Percentiles rank a stretch among this genome's conserved stretches.
phyloP scores from a whole-genome alignment of 2,329 filamentous ascomycete genomes.

The Nothopassalora personata region DNA sequence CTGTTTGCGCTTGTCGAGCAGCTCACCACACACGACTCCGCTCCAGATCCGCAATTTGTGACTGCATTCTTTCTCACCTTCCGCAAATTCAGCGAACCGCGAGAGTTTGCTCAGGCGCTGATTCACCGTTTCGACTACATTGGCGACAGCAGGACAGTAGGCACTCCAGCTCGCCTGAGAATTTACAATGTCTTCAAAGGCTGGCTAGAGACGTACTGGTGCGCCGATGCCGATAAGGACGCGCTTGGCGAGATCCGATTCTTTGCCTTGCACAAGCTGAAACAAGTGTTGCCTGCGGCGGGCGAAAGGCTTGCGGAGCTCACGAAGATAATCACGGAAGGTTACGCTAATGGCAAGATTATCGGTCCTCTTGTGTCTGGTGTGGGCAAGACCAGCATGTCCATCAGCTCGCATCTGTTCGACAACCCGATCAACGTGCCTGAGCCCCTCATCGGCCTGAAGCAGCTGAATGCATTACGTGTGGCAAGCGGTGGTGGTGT shows the following conservation, averaged over 20 bases:
- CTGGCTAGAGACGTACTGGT: slow-evolving; percentile 96
- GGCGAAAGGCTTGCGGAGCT: slow-evolving; percentile 77
- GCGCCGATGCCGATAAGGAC: slow-evolving; percentile 69
- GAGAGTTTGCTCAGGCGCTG: slow-evolving; percentile 72
- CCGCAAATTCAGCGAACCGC: slow-evolving; percentile 79
- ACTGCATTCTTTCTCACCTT: slow-evolving; percentile 96
- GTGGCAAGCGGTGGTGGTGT: slow-evolving; percentile 69
- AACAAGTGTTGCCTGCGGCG: slow-evolving; percentile 64
- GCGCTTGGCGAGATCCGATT: slow-evolving; percentile 70
- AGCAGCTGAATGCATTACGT: slow-evolving; percentile 66
- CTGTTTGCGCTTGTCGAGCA: slow-evolving; percentile 88
- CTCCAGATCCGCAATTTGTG: slow-evolving; percentile 85
- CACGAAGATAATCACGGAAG: slow-evolving; percentile 66
- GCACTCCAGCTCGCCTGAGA: slow-evolving; percentile 75
- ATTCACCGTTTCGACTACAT: slow-evolving; percentile 91
- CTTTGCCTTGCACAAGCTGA: slow-evolving; percentile 73
- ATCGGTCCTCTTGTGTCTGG: slow-evolving; percentile 62
- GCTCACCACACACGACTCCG: slow-evolving; percentile 85
- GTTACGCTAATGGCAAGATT: slow-evolving; percentile 41
- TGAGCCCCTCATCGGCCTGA: slow-evolving; percentile 64
- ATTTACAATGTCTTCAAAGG: slow-evolving; percentile 97
- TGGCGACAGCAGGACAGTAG: slow-evolving; percentile 67
- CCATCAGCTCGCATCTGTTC: slow-evolving; percentile 57
- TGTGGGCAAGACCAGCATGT: slow-evolving; percentile 80
- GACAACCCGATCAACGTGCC: slow-evolving; percentile 47